These are phyloP conservation scores for Zasmidium angulare DNA, from an alignment of 2,329 filamentous ascomycete genomes.

Conservation along the genomic window DNA sequence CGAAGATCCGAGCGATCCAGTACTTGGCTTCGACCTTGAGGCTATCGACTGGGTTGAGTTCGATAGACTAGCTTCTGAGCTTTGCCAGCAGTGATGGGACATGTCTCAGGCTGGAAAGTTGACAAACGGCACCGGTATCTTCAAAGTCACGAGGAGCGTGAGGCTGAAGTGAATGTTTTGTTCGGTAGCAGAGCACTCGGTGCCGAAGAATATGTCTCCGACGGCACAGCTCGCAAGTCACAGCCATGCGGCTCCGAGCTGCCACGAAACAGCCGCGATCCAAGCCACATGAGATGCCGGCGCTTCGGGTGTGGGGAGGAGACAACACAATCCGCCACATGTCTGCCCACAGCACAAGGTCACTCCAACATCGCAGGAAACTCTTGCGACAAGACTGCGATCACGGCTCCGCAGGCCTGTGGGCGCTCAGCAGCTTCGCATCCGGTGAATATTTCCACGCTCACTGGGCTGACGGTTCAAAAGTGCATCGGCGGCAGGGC, in stretches of 20 bases:
- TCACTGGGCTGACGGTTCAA: too few relatives aligned
- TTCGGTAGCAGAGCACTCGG: neutral
- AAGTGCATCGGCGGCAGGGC: neutral
- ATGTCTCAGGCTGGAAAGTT: neutral
- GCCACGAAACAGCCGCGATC: neutral
- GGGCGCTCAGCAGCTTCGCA: too few relatives aligned
- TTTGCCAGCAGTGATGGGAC: constrained; percentile 21
- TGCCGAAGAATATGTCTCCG: neutral
- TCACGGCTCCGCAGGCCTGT: too few relatives aligned
- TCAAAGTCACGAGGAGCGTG: neutral
- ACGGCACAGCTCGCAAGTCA: too few relatives aligned
- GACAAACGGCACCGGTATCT: constrained; percentile 1
- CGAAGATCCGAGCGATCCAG: constrained; percentile 15
- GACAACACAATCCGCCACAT: too few relatives aligned
- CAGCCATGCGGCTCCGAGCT: too few relatives aligned
- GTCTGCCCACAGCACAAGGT: too few relatives aligned
- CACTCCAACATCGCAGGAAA: too few relatives aligned
- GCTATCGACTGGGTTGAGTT: constrained; percentile 31
- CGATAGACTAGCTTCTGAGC: constrained; percentile 26
- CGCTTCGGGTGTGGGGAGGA: too few relatives aligned
- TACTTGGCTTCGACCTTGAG: constrained; percentile 22
- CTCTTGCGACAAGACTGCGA: too few relatives aligned
- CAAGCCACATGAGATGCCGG: neutral
- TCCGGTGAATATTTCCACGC: too few relatives aligned
- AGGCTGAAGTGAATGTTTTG: neutral